These are phyloP conservation scores for Colletotrichum magnum DNA, from an alignment of 2,329 filamentous ascomycete species.

Conservation along the genomic window DNA sequence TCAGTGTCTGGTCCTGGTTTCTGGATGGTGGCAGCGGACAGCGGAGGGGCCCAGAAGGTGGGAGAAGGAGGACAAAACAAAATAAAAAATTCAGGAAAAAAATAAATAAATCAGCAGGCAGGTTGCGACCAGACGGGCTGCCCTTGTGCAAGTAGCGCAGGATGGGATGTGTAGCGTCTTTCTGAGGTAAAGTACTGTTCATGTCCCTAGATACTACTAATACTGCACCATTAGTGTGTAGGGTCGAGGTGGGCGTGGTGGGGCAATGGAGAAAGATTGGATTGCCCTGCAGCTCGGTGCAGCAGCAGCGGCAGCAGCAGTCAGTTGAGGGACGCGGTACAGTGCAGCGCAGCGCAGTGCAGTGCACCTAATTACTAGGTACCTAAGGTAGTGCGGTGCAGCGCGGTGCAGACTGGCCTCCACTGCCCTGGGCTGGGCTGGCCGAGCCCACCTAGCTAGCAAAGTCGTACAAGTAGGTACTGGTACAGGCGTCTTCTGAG, in stretches of 20 bases:
- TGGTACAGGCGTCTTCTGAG: background rate
- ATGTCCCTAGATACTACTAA: background rate
- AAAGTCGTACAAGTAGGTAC: background rate
- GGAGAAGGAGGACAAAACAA: slow-evolving; percentile 8
- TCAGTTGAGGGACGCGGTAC: slow-evolving; percentile 5
- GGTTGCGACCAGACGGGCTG: slow-evolving; percentile 29
- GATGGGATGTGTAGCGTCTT: slow-evolving; percentile 40
- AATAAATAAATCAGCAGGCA: slow-evolving; percentile 26
- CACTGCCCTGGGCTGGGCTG: slow-evolving; percentile 14
- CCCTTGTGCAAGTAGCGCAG: slow-evolving; percentile 34
- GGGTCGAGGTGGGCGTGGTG: slow-evolving; percentile 38
- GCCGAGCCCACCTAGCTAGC: background rate
- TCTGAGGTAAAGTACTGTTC: slow-evolving; percentile 20
- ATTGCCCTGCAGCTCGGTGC: slow-evolving; percentile 35
- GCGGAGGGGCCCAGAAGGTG: slow-evolving; percentile 9
- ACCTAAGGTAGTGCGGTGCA: background rate
- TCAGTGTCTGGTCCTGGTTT: slow-evolving; percentile 19
- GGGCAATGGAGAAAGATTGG: slow-evolving; percentile 36
- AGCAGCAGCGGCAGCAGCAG: slow-evolving; percentile 7
- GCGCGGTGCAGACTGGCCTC: slow-evolving; percentile 19
- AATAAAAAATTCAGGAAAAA: background rate
- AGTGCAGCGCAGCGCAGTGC: background rate
- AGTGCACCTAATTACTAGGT: background rate
- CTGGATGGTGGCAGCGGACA: slow-evolving; percentile 10
- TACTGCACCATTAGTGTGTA: background rate